Evolutionary conservation across 441 rosid species (phyloP).

Genomic region (Populus hybrid): DNA sequence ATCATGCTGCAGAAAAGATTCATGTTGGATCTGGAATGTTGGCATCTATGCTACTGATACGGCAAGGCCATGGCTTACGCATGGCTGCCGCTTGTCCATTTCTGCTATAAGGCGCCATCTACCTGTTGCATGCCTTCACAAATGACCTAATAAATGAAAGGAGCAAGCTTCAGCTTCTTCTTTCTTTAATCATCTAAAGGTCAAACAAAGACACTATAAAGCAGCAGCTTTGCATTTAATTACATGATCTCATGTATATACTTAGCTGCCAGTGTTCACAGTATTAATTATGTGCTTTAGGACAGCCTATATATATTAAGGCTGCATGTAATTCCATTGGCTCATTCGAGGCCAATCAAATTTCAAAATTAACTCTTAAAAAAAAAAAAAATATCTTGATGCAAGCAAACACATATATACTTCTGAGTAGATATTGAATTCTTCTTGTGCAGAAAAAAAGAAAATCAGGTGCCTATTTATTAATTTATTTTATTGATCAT

Average conservation of each 20-base stretch:
- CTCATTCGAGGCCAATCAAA: background rate
- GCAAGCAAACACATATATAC: too few species aligned
- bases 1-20: background rate
- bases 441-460: too few species aligned
- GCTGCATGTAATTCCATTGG: background rate
- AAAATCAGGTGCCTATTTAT: too few species aligned
- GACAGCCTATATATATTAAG: background rate
- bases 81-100: conserved; percentile 33
- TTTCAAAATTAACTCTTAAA: too few species aligned
- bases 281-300: background rate
- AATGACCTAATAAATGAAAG: background rate
- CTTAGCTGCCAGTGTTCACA: background rate
- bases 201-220: too few species aligned
- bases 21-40: background rate
- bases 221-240: background rate
- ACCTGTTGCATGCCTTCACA: background rate
- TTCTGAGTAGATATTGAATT: too few species aligned
- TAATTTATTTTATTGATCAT: too few species aligned
- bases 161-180: background rate
- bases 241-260: background rate
- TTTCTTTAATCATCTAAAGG: too few species aligned
- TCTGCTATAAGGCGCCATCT: background rate
- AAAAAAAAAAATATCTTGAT: background rate
- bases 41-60: background rate
- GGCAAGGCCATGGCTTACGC: conserved; percentile 11